Conservation (phyloP, 768 basidiomycete species). For the Mycena filopes region DNA sequence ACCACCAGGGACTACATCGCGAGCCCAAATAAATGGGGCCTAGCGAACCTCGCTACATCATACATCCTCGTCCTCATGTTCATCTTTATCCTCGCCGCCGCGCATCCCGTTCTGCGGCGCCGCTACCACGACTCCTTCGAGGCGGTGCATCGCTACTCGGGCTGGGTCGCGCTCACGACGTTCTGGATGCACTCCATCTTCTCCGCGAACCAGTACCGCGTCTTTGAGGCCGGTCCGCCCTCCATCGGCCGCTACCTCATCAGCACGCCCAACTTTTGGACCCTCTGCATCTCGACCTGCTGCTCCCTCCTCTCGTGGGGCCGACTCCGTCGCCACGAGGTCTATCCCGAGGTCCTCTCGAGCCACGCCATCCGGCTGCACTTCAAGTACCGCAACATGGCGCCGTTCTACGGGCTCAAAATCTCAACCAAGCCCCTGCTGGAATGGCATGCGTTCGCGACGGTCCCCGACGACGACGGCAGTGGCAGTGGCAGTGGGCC, state of each 20-base stretch:
- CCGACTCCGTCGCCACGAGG: constrained; percentile 58
- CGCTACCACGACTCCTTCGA: constrained; percentile 66
- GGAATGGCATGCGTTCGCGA: constrained; percentile 56
- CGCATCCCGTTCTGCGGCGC: constrained; percentile 58
- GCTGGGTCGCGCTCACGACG: constrained; percentile 60
- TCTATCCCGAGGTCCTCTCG: constrained; percentile 63
- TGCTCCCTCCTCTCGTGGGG: constrained; percentile 63
- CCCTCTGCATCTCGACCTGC: constrained; percentile 47
- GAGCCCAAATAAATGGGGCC: constrained; percentile 38
- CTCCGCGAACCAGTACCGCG: constrained; percentile 42
- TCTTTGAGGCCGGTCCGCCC: constrained; percentile 46
- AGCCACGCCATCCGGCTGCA: constrained; percentile 64
- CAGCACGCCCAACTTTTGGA: constrained; percentile 61
- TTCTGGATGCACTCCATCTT: constrained; percentile 59
- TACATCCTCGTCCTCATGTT: constrained; percentile 60
- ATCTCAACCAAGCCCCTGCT: constrained; percentile 42
- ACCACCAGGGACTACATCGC: constrained; percentile 48
- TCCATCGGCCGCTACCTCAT: constrained; percentile 55
- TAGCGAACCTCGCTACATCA: constrained; percentile 52
- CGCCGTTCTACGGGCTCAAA: constrained; percentile 46
- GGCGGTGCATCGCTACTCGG: constrained; percentile 63
- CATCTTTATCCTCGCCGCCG: constrained; percentile 56
- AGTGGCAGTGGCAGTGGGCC: too few species aligned
- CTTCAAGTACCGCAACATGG: constrained; percentile 59
- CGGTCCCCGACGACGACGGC: constrained; percentile 32